Evolutionary conservation across 140 eudicot genomes (phyloP), one percentile per base, ranked within the genome.

Genomic region (Anethum foeniculum): DNA sequence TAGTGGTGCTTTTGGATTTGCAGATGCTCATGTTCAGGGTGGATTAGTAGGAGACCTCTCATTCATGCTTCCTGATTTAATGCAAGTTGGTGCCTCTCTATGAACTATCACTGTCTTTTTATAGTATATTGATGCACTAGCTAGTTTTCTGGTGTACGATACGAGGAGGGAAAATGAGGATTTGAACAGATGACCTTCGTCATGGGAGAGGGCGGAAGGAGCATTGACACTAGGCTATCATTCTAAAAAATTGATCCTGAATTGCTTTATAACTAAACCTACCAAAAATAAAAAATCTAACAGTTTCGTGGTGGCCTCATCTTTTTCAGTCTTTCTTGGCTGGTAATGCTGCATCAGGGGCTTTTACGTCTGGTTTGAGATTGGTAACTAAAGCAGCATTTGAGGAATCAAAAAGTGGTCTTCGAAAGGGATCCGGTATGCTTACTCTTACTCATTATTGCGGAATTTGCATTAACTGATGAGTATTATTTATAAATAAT

Each of bases 21-120:
- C 91, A 21, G 96, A 84, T 80, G 91, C 89, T 51, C 81, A 80
- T 86, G 88, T 77, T 64, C 84, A 86, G 77, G 95, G 90, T 77
- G 92, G 95, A 83, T 78, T 90, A 86, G 65, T 88, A 11, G 95
- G 95, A 46, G 95, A 88, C 56, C 85, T 90, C 54, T 86, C 95
- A 0, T 83, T 76, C 71, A 88, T 90, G 95, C 75, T 21, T 5
- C 90, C 95, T 0, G 90, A 88, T 51, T 86, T 90, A 65, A 28
- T 88, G 76, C 92, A 90, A 83, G 95, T 90, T 71, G 49, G 79
- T 79, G 32, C 75, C n/a, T 11, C 6, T 27, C 1, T 12, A 3
- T 73, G 14, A n/a, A 11, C 30, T 9, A 1, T 8, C 27, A n/a
- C 11, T 8, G 32, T 58, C 9, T 58, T 58, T n/a, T 1, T 7